Base-by-base conservation (phyloP, 1,284 basidiomycete species). In the Ustilago shanxiensis region DNA sequence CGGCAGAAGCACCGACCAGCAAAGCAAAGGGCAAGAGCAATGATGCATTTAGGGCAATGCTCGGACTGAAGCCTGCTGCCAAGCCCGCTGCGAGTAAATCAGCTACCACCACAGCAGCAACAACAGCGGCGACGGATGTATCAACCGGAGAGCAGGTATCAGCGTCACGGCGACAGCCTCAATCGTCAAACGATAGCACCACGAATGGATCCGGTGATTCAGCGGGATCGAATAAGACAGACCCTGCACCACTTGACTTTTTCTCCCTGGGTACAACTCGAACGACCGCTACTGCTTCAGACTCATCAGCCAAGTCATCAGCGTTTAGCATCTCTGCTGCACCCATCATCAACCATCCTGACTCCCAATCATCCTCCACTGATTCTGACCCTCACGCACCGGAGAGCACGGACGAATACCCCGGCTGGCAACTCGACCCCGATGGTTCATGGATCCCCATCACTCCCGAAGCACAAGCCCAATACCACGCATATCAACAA, bases 31-130 rank as follows among this genome's bases (percentile, higher is more conserved):
- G 62, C 9, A 85, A 84, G 57, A 80, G 66, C 14, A 85, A 85
- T 41, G 79, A 81, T 28, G 83, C 80, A 24, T 85, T 85, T 57
- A 74, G 83, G 29, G 83, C 83, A n/a, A 85, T 85, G 83, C 79
- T 85, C 1, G 83, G 83, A 7, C 78, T 85, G 44, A 76, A 81
- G 39, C 77, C 81, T 10, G 52, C 56, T 31, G 53, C 66, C 6
- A 41, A 53, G 18, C 79, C 81, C 2, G 56, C 56, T 20, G 50
- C 63, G 13, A 41, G 51, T 7, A 62, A 72, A 37, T 50, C 67
- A 41, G 2, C 58, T 22, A 2, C 57, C n/a, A 8, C 66, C 39
- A n/a, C 44, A 3, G n/a, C 41, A 20, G 7, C 20, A 20, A 7
- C 35, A 9, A 37, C 8, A 16, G 35, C 35, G 35, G 35, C 35